These are phyloP conservation scores for Irpex sp. DNA, from an alignment of 1,284 basidiomycete genomes.

Conservation along the genomic window DNA sequence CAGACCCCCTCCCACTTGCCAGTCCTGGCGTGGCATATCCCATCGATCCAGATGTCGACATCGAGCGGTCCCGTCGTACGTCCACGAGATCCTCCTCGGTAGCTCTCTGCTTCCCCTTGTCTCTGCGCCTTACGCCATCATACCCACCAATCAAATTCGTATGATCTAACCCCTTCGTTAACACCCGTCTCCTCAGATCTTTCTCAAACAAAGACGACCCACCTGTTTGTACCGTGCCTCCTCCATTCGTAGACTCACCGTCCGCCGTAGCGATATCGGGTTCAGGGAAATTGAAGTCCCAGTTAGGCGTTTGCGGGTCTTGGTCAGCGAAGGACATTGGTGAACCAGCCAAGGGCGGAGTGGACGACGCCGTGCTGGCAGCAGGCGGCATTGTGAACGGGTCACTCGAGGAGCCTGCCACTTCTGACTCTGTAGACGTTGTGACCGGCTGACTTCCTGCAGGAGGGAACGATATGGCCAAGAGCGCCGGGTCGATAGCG, in stretches of 20 bases:
- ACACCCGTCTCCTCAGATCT: slow-evolving; percentile 13
- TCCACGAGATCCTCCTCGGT: background rate
- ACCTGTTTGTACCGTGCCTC: slow-evolving; percentile 8
- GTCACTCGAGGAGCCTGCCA: background rate
- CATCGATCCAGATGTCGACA: background rate
- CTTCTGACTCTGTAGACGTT: background rate
- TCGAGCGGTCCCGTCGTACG: background rate
- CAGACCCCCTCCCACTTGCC: background rate
- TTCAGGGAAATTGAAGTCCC: slow-evolving; percentile 16
- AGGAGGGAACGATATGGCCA: background rate
- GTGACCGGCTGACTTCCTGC: background rate
- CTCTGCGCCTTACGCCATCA: background rate
- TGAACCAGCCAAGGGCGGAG: slow-evolving; percentile 14
- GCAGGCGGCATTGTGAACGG: background rate
- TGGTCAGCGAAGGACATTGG: slow-evolving; percentile 13
- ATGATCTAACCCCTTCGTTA: slow-evolving; percentile 8
- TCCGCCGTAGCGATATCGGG: slow-evolving; percentile 9
- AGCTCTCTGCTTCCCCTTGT: slow-evolving; percentile 14
- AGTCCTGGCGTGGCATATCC: background rate
- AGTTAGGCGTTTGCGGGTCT: slow-evolving; percentile 17
- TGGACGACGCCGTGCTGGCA: slow-evolving; percentile 9
- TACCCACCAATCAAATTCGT: background rate
- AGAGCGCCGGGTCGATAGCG: slow-evolving; percentile 7
- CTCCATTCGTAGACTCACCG: slow-evolving; percentile 1
- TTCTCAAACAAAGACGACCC: slow-evolving; percentile 3